A percentile compares a stretch with the other conserved stretches of the same genome.
Evolutionary conservation across 805 yeast genomes (phyloP).

Genomic region (Ogataea dorogensis): DNA sequence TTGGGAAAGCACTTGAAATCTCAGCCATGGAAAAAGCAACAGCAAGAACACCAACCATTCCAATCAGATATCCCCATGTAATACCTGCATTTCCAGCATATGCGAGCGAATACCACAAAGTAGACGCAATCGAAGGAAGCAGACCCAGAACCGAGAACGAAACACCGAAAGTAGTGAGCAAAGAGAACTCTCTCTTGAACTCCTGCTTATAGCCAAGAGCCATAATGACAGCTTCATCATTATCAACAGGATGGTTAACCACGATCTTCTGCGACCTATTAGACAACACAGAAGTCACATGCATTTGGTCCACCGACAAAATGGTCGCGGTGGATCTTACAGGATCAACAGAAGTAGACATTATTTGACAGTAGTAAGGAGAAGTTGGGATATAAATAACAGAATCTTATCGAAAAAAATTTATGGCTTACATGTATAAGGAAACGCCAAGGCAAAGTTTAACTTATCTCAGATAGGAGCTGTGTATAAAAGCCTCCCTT

Average conservation of each 20-base stretch:
- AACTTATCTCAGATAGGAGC: neutral
- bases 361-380: neutral
- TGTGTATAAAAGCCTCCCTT: no score
- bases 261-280: constrained; percentile 23
- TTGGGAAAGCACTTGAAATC: constrained; percentile 61
- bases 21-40: constrained; percentile 65
- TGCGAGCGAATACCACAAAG: constrained; percentile 55
- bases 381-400: neutral
- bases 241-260: constrained; percentile 47
- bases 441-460: no score
- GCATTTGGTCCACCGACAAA: constrained; percentile 29
- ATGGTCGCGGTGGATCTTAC: constrained; percentile 29
- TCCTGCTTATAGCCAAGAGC: constrained; percentile 65
- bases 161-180: constrained; percentile 58
- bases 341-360: constrained; percentile 17
- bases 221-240: constrained; percentile 51
- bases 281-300: constrained; percentile 28
- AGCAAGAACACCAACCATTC: constrained; percentile 51
- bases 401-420: neutral
- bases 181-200: constrained; percentile 56
- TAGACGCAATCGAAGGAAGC: constrained; percentile 63
- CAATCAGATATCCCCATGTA: constrained; percentile 59
- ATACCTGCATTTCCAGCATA: constrained; percentile 62
- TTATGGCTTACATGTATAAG: no score
- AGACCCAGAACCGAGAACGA: constrained; percentile 63